Percentiles rank a stretch among this genome's conserved stretches.
These are phyloP conservation scores for Fagopyrum esculentum DNA, from an alignment of 148 eudicot species.

Conservation along the genomic window DNA sequence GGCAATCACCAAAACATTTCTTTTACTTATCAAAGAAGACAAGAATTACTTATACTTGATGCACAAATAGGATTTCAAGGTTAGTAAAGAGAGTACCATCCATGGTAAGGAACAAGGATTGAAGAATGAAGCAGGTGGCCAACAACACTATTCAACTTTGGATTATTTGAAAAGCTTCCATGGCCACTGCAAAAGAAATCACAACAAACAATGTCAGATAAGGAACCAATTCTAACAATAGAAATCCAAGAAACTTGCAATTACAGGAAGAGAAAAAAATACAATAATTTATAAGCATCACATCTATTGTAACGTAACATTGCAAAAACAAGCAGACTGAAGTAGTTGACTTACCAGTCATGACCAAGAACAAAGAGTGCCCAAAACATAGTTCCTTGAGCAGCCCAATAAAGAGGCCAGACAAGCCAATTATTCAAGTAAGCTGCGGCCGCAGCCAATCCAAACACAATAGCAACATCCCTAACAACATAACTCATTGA, in stretches of 20 bases:
- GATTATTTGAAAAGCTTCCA: conserved; percentile 73
- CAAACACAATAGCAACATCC: conserved; percentile 58
- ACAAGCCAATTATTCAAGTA: conserved; percentile 48
- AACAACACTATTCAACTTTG: conserved; percentile 55
- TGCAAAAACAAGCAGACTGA: not conserved
- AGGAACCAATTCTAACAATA: not conserved
- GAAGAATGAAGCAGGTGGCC: conserved; percentile 78
- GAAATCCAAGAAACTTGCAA: not conserved
- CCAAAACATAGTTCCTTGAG: conserved; percentile 85
- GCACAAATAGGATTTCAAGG: not conserved
- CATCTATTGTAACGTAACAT: not conserved
- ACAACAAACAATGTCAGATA: not conserved
- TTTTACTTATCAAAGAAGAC: not conserved
- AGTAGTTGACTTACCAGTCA: conserved; percentile 42
- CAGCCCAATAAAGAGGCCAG: conserved; percentile 82
- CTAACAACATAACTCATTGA: conserved; percentile 69
- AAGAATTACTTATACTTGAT: not conserved
- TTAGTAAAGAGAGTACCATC: conserved; percentile 42
- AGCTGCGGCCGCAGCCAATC: conserved; percentile 56
- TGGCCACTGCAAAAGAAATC: conserved; percentile 53
- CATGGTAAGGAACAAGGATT: conserved; percentile 85
- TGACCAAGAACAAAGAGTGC: conserved; percentile 90
- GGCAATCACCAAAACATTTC: not conserved
- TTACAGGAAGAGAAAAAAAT: not conserved
- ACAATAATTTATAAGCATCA: conserved; percentile 5